Base-by-base conservation (phyloP, 768 basidiomycete genomes). In the Termitomyces sp. region DNA sequence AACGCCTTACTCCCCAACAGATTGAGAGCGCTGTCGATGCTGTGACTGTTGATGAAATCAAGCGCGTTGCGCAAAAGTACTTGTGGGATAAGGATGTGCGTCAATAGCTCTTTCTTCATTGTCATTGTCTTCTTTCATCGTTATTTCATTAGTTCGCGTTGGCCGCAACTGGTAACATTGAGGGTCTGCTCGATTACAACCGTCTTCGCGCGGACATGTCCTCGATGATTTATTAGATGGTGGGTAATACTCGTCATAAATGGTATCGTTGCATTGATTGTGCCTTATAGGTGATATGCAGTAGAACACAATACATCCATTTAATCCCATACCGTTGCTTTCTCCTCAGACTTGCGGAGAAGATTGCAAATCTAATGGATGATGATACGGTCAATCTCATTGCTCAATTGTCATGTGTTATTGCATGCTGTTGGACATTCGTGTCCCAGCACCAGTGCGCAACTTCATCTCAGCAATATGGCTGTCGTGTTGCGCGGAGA, bases 41-140 rank as follows among this genome's bases (percentile, higher is more conserved):
- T 23, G 93, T 99, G 54, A 86, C 84, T 23, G 75, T 84, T 31
- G 89, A 85, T 19, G 94, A 98, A 70, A 94, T 99, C 73, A 88
- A 89, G 78, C 83, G 92, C 17, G 93, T 94, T 58, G 97, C 94
- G 44, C 87, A 91, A 78, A 95, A 93, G 77, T 97, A 97, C 72
- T 80, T 97, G 15, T 97, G 94, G 93, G 94, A 98, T 72, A 90
- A 91, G 73, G 94, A 97, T 71, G 90, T 93, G 68, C 66, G 84
- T 78, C 17, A 19, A 44, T 12, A 37, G 30, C 26, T 44, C 45
- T 41, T 56, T n/a, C 37, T 56, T 50, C 12, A 5, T 50, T 15
- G 33, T 49, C 30, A 30, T 38, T 21, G 41, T 47, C 42, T 31
- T 67, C n/a, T 15, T 55, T 52, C 53, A 50, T 53, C 59, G 53